Percentiles rank a stretch among this genome's conserved stretches.
Evolutionary conservation across 2,329 filamentous ascomycete species (phyloP).

Genomic region (Metarhizium album): DNA sequence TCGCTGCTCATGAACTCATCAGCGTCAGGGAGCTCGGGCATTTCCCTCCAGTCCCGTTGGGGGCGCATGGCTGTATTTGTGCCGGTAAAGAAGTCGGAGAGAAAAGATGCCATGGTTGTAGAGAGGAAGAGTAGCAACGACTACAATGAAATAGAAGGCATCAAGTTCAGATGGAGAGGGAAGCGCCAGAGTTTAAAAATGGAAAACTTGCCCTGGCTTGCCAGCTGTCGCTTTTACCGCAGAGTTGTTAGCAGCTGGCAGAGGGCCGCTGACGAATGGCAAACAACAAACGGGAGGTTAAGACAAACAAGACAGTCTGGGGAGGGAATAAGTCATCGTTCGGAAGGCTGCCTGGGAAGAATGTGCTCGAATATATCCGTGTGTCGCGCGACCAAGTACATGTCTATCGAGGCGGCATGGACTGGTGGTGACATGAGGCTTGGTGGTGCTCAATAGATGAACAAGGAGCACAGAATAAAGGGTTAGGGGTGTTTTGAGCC

Average conservation of each 20-base stretch:
- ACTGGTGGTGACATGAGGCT: too few relatives aligned
- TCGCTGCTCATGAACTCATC: slow-evolving; percentile 14
- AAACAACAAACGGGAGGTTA: too few relatives aligned
- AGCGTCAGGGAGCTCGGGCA: slow-evolving; percentile 14
- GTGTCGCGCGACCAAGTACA: too few relatives aligned
- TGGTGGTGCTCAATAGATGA: too few relatives aligned
- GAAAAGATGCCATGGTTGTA: neutral
- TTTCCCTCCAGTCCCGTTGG: neutral
- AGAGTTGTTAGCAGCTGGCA: neutral
- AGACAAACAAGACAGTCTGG: too few relatives aligned
- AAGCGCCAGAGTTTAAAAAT: neutral
- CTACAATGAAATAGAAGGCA: neutral
- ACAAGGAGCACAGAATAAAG: too few relatives aligned
- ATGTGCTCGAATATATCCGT: too few relatives aligned
- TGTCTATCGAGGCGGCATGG: too few relatives aligned
- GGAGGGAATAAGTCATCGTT: too few relatives aligned
- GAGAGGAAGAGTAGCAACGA: neutral
- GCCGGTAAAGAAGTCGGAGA: slow-evolving; percentile 2
- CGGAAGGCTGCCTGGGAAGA: too few relatives aligned
- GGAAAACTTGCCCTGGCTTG: neutral
- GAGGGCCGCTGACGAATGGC: too few relatives aligned
- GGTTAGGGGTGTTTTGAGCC: too few relatives aligned
- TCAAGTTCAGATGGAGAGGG: neutral
- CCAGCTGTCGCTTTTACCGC: neutral
- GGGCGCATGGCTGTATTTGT: neutral